phyloP scores from a whole-genome alignment of 2,329 filamentous ascomycete genomes.

The Exophiala oligosperma region DNA sequence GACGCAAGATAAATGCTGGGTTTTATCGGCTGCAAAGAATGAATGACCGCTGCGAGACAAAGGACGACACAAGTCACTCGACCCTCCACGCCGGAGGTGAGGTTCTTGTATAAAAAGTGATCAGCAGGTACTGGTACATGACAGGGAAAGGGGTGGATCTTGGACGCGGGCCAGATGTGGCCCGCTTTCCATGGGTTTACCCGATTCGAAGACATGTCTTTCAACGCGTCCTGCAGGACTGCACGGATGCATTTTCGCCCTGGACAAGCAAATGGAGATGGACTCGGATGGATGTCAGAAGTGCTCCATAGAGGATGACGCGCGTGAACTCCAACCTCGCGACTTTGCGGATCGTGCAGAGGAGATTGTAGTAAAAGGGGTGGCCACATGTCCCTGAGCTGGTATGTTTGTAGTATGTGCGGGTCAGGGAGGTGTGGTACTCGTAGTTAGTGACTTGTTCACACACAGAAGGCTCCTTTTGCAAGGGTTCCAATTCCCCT shows the following conservation, averaged over 20 bases:
- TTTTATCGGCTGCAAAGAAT: neutral
- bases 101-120: neutral
- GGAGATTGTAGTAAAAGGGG: neutral
- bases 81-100: neutral
- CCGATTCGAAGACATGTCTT: neutral
- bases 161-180: constrained; percentile 3
- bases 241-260: neutral
- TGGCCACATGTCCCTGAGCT: neutral
- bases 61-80: neutral
- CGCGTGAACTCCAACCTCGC: neutral
- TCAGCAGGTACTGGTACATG: neutral
- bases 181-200: neutral
- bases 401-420: neutral
- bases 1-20: too few species aligned
- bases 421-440: neutral
- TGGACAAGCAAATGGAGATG: neutral
- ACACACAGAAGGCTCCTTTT: neutral
- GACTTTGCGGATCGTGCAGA: neutral
- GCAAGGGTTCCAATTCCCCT: too few species aligned
- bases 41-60: neutral
- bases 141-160: constrained; percentile 1
- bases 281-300: neutral
- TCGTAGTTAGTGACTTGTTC: neutral
- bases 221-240: neutral
- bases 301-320: neutral